phyloP scores from a whole-genome alignment of 257 asterid genomes.

The Lycium barbarum region DNA sequence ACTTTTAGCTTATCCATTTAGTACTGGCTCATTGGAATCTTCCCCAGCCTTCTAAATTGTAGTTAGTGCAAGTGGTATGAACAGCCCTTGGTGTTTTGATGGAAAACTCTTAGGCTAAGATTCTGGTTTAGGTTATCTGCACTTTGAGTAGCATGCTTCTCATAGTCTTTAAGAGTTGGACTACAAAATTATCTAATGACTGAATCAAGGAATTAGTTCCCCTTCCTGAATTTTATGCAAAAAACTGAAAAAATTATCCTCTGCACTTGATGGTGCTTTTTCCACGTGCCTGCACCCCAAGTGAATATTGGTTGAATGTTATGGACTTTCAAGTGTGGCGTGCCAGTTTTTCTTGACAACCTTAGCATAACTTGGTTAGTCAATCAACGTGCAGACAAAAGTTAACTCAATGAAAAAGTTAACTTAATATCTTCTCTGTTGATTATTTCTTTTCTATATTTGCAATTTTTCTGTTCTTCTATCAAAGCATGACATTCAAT shows the following conservation, averaged over 20 bases:
- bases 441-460: not conserved
- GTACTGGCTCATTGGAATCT: not conserved
- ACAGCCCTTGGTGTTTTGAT: not conserved
- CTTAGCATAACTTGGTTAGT: not conserved
- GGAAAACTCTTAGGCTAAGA: not conserved
- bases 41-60: not conserved
- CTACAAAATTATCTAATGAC: too few relatives aligned
- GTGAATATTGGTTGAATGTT: not conserved
- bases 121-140: not conserved
- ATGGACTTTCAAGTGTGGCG: not conserved
- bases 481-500: not conserved
- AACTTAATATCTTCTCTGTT: not conserved
- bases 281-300: slow-evolving; percentile 1
- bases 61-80: not conserved
- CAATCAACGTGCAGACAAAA: not conserved
- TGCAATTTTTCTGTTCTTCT: not conserved
- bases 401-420: not conserved
- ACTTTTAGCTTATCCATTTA: too few relatives aligned
- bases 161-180: not conserved
- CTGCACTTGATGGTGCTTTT: not conserved
- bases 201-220: not conserved
- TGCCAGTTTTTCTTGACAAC: not conserved
- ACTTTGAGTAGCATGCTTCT: not conserved
- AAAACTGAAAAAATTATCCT: not conserved
- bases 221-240: not conserved